These are phyloP conservation scores for Fusarium buharicum DNA, from an alignment of 2,329 filamentous ascomycete genomes.

Conservation along the genomic window DNA sequence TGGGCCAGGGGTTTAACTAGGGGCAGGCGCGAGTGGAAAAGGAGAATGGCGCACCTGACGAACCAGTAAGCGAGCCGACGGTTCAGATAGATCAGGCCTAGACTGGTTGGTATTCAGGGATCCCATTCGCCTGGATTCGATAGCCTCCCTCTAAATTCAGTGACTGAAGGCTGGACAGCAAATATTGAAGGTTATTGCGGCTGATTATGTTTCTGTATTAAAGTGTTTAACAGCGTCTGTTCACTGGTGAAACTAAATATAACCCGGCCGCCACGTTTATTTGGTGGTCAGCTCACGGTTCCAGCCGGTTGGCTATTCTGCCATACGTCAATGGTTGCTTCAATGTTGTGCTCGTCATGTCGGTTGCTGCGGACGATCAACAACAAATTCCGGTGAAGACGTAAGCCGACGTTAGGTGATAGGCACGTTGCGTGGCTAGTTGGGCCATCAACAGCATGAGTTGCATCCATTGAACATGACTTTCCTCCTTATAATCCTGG, in stretches of 20 bases:
- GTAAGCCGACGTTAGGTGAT: constrained; percentile 11
- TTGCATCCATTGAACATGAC: neutral
- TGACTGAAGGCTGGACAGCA: neutral
- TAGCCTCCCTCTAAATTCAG: constrained; percentile 14
- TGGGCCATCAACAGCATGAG: constrained; percentile 6
- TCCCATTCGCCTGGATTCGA: constrained; percentile 24
- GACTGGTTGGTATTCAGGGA: constrained; percentile 4
- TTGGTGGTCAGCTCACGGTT: constrained; percentile 18
- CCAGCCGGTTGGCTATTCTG: neutral
- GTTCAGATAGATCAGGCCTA: constrained; percentile 32
- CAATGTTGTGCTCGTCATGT: constrained; percentile 1
- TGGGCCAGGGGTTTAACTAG: constrained; percentile 32
- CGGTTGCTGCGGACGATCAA: constrained; percentile 25
- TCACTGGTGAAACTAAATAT: constrained; percentile 6
- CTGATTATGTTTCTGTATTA: neutral
- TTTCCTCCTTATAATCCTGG: neutral
- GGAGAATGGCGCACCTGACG: constrained; percentile 27
- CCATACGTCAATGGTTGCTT: neutral
- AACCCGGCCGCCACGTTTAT: constrained; percentile 1
- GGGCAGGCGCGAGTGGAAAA: constrained; percentile 28
- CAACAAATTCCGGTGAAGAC: constrained; percentile 4
- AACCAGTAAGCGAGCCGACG: constrained; percentile 5
- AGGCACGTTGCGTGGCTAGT: constrained; percentile 13
- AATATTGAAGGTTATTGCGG: constrained; percentile 21
- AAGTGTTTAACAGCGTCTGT: constrained; percentile 9